Evolutionary conservation across 495 filamentous ascomycete species (phyloP).

Genomic region (Penicillium verhagenii): DNA sequence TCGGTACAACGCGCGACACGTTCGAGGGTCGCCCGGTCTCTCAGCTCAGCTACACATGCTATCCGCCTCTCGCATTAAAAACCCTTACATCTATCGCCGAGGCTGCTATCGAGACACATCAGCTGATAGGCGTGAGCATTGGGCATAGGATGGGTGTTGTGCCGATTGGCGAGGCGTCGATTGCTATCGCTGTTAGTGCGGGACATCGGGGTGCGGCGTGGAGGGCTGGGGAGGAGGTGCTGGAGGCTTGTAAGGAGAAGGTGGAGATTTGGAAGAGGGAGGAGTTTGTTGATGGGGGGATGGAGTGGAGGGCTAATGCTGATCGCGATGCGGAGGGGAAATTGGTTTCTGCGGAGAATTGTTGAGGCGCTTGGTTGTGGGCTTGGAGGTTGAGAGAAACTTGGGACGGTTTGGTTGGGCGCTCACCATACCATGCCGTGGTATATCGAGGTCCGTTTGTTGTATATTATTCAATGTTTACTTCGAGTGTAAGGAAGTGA

Average conservation of each 20-base stretch:
- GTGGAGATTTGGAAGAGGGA: constrained; percentile 97
- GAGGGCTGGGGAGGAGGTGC: constrained; percentile 82
- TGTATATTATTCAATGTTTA: neutral
- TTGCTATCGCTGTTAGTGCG: constrained; percentile 82
- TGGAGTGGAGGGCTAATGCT: constrained; percentile 88
- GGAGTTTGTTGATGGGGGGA: constrained; percentile 78
- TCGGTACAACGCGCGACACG: constrained; percentile 84
- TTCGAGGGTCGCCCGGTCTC: constrained; percentile 74
- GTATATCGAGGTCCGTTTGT: no score
- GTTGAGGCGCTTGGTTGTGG: neutral
- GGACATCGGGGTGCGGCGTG: constrained; percentile 88
- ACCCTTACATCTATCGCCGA: constrained; percentile 71
- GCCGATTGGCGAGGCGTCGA: constrained; percentile 86
- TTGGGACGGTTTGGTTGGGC: no score
- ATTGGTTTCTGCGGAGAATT: constrained; percentile 5
- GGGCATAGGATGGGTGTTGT: constrained; percentile 84
- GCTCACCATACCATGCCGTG: no score
- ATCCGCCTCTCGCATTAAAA: constrained; percentile 70
- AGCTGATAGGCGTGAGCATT: constrained; percentile 69
- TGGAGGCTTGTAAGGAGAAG: constrained; percentile 81
- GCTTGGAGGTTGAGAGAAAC: neutral
- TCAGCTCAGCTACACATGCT: constrained; percentile 80
- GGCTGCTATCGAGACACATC: constrained; percentile 55
- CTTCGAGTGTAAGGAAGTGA: neutral
- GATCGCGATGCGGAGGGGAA: constrained; percentile 62